A percentile compares a stretch with the other conserved stretches of the same genome.
phyloP scores from a whole-genome alignment of 2,329 filamentous ascomycete genomes.

The Aspergillus awamori region DNA sequence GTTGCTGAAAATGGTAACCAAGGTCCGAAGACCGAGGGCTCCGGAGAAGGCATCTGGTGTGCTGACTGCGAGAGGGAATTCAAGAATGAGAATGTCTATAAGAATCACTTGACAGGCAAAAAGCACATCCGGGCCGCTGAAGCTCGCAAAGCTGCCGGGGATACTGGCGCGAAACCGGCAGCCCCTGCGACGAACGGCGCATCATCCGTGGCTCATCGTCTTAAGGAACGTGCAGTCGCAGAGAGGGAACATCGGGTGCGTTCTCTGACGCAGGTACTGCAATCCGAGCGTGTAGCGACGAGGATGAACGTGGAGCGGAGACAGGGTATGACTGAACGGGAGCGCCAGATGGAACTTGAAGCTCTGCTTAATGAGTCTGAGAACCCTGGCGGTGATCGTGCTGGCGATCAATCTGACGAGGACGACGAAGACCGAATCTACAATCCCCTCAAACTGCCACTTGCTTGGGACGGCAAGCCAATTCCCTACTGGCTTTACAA shows the following conservation, averaged over 20 bases:
- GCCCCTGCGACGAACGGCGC: conserved; percentile 21
- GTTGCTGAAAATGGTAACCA: conserved; percentile 42
- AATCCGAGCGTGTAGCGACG: conserved; percentile 84
- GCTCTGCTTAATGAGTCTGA: conserved; percentile 71
- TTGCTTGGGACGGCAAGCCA: conserved; percentile 98
- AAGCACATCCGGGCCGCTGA: conserved; percentile 88
- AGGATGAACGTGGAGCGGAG: conserved; percentile 93
- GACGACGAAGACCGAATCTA: conserved; percentile 88
- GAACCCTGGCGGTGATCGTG: conserved; percentile 35
- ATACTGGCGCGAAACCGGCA: conserved; percentile 40
- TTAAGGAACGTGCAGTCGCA: conserved; percentile 89
- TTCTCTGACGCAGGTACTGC: conserved; percentile 78
- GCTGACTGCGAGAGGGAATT: conserved; percentile 92
- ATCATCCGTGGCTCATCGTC: conserved; percentile 44
- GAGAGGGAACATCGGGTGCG: conserved; percentile 84
- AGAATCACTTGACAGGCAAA: conserved; percentile 82
- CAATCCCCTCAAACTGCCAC: conserved; percentile 91
- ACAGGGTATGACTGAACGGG: conserved; percentile 95
- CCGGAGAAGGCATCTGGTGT: conserved; percentile 79
- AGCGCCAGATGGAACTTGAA: conserved; percentile 90
- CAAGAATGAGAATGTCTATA: conserved; percentile 93
- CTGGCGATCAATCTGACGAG: conserved; percentile 67
- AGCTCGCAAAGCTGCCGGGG: conserved; percentile 54
- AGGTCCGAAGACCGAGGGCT: conserved; percentile 55
- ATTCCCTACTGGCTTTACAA: conserved; percentile 99